phyloP scores from a whole-genome alignment of 768 basidiomycete genomes.

The Suillus decipiens region DNA sequence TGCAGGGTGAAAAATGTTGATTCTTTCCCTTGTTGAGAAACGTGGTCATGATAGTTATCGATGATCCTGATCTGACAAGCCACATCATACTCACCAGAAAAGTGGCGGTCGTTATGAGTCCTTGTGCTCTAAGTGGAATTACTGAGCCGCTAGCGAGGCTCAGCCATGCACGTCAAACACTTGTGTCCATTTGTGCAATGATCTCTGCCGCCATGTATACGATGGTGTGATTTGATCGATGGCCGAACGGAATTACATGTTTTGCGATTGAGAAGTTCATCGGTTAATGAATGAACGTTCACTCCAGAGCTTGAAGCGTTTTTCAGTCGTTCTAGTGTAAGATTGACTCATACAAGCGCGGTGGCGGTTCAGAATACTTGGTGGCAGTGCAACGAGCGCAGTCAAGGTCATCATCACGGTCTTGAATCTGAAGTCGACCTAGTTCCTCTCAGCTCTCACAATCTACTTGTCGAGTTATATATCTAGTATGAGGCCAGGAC shows the following conservation, averaged over 20 bases:
- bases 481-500: constrained; percentile 15
- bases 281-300: neutral
- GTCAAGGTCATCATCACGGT: too few species aligned
- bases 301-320: too few species aligned
- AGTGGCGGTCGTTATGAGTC: neutral
- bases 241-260: neutral
- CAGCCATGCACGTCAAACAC: neutral
- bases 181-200: neutral
- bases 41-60: neutral
- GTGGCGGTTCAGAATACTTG: neutral
- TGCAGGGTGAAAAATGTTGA: neutral
- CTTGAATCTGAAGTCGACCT: neutral
- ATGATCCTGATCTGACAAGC: neutral
- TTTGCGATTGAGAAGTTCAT: neutral
- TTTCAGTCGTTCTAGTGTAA: too few species aligned
- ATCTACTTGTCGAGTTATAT: neutral
- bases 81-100: neutral
- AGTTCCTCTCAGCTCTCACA: neutral
- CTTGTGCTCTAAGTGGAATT: neutral
- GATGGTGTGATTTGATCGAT: neutral
- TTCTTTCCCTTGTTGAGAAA: neutral
- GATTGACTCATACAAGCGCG: too few species aligned
- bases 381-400: neutral
- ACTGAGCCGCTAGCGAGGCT: neutral
- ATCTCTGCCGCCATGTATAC: neutral